Conservation (phyloP, 140 eudicot genomes). For the Erigeron philadelphicus region DNA sequence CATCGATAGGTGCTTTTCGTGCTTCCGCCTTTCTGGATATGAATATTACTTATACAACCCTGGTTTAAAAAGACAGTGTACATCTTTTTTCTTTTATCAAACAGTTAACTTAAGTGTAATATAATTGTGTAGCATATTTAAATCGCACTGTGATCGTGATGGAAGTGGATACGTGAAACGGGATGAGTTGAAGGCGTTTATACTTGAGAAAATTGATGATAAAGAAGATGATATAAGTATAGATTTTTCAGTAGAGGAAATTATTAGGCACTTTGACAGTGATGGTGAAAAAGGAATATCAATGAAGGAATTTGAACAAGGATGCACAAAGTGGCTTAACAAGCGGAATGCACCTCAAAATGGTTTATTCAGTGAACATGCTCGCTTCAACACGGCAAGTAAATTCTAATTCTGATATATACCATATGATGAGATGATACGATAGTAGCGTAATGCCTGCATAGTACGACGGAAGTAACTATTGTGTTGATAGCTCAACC, state of each 20-base stretch:
- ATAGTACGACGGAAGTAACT: too few species aligned
- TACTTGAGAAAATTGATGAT: conserved; percentile 19
- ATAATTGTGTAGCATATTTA: conserved; percentile 17
- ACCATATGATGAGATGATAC: too few species aligned
- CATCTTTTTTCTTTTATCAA: conserved; percentile 16
- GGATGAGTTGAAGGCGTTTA: conserved; percentile 13
- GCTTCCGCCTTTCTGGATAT: too few species aligned
- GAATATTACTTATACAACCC: too few species aligned
- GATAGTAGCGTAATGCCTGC: too few species aligned
- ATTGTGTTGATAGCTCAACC: too few species aligned
- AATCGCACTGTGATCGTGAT: conserved; percentile 1
- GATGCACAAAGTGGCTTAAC: conserved; percentile 24
- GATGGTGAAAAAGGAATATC: conserved; percentile 24
- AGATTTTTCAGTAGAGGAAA: conserved; percentile 24
- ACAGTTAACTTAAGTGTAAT: conserved; percentile 12
- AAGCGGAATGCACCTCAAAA: conserved; percentile 5
- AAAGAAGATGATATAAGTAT: conserved; percentile 21
- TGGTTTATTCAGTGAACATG: background rate
- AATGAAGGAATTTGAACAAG: conserved; percentile 29
- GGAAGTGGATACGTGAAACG: conserved; percentile 9
- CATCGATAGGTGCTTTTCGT: conserved; percentile 34
- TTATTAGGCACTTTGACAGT: conserved; percentile 36
- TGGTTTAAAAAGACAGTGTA: conserved; percentile 18
- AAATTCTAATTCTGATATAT: too few species aligned
- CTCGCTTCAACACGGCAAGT: background rate